These are phyloP conservation scores for Clavariopsis aquatica DNA, from an alignment of 495 filamentous ascomycete species.

Conservation along the genomic window DNA sequence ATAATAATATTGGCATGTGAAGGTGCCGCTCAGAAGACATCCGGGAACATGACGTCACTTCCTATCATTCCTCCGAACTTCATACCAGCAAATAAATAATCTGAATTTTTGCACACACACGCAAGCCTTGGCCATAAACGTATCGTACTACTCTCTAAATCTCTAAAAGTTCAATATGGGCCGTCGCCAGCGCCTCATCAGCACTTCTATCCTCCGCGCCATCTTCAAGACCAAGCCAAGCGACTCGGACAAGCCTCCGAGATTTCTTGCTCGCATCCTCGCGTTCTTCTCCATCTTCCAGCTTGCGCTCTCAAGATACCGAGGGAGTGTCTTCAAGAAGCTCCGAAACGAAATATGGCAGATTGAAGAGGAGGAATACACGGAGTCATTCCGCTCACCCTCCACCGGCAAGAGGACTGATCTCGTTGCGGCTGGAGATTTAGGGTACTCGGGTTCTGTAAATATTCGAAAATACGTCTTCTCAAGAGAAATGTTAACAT, in stretches of 20 bases:
- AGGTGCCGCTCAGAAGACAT: no score
- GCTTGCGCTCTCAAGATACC: constrained; percentile 34
- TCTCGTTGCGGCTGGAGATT: constrained; percentile 55
- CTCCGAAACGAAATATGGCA: constrained; percentile 49
- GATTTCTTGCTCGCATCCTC: constrained; percentile 34
- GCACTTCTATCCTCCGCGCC: constrained; percentile 39
- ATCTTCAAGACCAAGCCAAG: constrained; percentile 33
- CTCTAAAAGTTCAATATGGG: constrained; percentile 37
- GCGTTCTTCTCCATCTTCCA: constrained; percentile 41
- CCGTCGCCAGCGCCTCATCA: constrained; percentile 30
- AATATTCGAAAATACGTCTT: background rate
- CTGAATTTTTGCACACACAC: no score
- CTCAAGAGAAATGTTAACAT: background rate
- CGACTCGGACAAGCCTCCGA: constrained; percentile 16
- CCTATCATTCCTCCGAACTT: no score
- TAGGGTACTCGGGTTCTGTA: constrained; percentile 64
- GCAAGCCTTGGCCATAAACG: no score
- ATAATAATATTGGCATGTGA: no score
- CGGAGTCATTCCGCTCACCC: constrained; percentile 51
- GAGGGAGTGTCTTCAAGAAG: constrained; percentile 38
- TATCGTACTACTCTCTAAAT: no score
- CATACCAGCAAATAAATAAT: no score
- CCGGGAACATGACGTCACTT: no score
- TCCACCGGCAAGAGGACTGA: constrained; percentile 39
- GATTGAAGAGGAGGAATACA: constrained; percentile 58